A percentile compares a stretch with the other conserved stretches of the same genome.
Evolutionary conservation across 1,284 basidiomycete genomes (phyloP).

Genomic region (Pterulicium gracile): DNA sequence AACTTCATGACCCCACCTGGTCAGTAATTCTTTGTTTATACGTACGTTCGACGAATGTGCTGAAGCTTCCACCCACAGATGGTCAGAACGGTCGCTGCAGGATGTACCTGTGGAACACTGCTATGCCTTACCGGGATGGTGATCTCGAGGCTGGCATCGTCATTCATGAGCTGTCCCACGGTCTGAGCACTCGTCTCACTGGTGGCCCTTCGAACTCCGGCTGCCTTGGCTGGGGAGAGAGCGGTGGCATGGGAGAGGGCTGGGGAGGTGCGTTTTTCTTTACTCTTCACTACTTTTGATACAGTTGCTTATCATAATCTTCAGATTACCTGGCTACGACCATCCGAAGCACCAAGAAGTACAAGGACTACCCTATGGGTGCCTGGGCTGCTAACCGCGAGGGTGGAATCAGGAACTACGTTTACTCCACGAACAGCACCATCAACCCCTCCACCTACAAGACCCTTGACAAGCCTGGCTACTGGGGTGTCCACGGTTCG

Average conservation of each 20-base stretch:
- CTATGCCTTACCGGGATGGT: slow-evolving; percentile 83
- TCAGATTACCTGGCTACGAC: slow-evolving; percentile 77
- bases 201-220: slow-evolving; percentile 91
- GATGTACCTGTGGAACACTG: slow-evolving; percentile 96
- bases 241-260: slow-evolving; percentile 94
- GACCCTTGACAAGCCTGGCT: slow-evolving; percentile 89
- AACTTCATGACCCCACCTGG: slow-evolving; percentile 77
- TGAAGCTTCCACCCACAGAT: slow-evolving; percentile 21
- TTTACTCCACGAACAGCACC: slow-evolving; percentile 68
- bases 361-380: slow-evolving; percentile 84
- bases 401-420: slow-evolving; percentile 80
- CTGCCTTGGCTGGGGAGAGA: slow-evolving; percentile 92
- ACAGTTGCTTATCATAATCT: slow-evolving; percentile 1
- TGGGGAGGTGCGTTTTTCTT: slow-evolving; percentile 54
- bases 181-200: slow-evolving; percentile 86
- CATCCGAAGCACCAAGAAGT: slow-evolving; percentile 64
- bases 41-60: slow-evolving; percentile 14
- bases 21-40: slow-evolving; percentile 12
- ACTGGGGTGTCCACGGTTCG: slow-evolving; percentile 74
- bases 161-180: slow-evolving; percentile 85
- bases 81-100: slow-evolving; percentile 80
- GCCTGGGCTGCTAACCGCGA: slow-evolving; percentile 82
- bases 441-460: slow-evolving; percentile 91
- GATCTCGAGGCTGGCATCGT: slow-evolving; percentile 93
- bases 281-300: background rate